These are phyloP conservation scores for Phtheirospermum japonicum DNA, from an alignment of 257 asterid species.

Conservation along the genomic window DNA sequence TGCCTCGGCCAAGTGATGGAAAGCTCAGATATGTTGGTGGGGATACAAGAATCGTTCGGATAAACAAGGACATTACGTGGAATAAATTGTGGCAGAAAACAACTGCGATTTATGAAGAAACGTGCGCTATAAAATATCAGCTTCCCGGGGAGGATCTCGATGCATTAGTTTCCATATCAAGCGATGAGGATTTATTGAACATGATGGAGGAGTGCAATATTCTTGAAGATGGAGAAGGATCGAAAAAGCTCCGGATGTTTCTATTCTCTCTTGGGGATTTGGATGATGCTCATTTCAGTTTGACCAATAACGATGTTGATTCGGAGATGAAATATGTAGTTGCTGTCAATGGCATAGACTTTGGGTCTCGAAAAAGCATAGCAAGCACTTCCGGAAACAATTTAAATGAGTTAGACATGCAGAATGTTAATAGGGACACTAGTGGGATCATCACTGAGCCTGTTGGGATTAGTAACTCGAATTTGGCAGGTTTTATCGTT, in stretches of 20 bases:
- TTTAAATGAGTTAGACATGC: slow-evolving; percentile 51
- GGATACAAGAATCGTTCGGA: slow-evolving; percentile 66
- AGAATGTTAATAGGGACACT: slow-evolving; percentile 38
- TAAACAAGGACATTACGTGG: slow-evolving; percentile 65
- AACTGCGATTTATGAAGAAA: slow-evolving; percentile 45
- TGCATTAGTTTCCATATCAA: slow-evolving; percentile 70
- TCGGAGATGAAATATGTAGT: slow-evolving; percentile 68
- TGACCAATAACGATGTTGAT: slow-evolving; percentile 51
- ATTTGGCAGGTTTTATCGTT: slow-evolving; percentile 37
- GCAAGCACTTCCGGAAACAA: slow-evolving; percentile 44
- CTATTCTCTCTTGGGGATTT: slow-evolving; percentile 61
- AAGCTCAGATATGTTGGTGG: slow-evolving; percentile 86
- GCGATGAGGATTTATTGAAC: slow-evolving; percentile 77
- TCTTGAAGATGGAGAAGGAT: slow-evolving; percentile 50
- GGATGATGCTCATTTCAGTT: slow-evolving; percentile 50
- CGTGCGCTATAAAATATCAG: slow-evolving; percentile 59
- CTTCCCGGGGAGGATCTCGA: slow-evolving; percentile 89
- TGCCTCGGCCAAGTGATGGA: slow-evolving; percentile 83
- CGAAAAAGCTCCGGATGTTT: slow-evolving; percentile 63
- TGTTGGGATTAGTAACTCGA: slow-evolving; percentile 39
- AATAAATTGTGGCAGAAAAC: slow-evolving; percentile 56
- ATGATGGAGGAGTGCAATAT: slow-evolving; percentile 77
- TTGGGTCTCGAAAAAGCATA: slow-evolving; percentile 44
- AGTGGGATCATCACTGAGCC: slow-evolving; percentile 39
- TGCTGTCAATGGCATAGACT: slow-evolving; percentile 68